These are phyloP conservation scores for Ganoderma lucidum DNA, from an alignment of 1,284 basidiomycete species.

Conservation along the genomic window DNA sequence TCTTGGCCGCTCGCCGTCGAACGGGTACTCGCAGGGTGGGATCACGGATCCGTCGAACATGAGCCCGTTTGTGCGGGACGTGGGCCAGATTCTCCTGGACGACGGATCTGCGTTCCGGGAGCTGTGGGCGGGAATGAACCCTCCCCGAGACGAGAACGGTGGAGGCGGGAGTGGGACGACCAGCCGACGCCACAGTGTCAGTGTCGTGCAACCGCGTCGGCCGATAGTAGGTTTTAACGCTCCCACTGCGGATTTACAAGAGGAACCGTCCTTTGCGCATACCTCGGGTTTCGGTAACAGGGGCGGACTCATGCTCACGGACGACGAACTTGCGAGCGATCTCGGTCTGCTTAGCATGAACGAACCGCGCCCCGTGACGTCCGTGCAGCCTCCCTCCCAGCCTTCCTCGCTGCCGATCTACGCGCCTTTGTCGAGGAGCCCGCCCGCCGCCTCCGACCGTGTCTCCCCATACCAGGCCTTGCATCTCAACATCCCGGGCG, in stretches of 20 bases:
- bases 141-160: constrained; percentile 65
- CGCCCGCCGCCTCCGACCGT: constrained; percentile 57
- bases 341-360: constrained; percentile 73
- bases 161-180: constrained; percentile 79
- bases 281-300: constrained; percentile 44
- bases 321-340: constrained; percentile 81
- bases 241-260: constrained; percentile 54
- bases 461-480: constrained; percentile 65
- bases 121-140: constrained; percentile 72
- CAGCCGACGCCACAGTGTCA: constrained; percentile 86
- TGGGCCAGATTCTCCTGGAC: constrained; percentile 77
- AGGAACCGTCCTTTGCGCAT: constrained; percentile 48
- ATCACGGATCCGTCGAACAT: constrained; percentile 76
- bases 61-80: constrained; percentile 82
- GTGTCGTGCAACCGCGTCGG: constrained; percentile 79
- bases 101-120: constrained; percentile 73
- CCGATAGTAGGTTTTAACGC: constrained; percentile 75
- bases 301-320: constrained; percentile 70
- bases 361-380: constrained; percentile 51
- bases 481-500: constrained; percentile 60
- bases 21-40: constrained; percentile 57
- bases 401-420: constrained; percentile 76
- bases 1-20: constrained; percentile 60
- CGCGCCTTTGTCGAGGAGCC: constrained; percentile 70
- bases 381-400: constrained; percentile 58